Evolutionary conservation across 768 basidiomycete genomes (phyloP), one percentile per base, ranked within the genome.

Genomic region (Daedalea quercina): DNA sequence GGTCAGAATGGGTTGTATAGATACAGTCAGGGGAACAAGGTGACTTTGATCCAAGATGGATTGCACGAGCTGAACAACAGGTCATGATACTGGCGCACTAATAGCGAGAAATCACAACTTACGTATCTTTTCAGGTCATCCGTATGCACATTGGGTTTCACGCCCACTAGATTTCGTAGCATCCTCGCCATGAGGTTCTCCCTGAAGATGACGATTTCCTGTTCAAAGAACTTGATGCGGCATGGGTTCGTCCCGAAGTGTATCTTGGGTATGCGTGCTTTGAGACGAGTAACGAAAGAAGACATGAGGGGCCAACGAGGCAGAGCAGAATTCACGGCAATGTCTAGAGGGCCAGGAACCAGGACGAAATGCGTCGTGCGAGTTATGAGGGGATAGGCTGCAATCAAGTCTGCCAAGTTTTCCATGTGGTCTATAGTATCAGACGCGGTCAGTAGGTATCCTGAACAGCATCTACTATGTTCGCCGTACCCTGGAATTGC

Each of bases 31-130:
- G 0, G 96, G 96, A 13, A 82, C 82, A n/a, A 99, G 78, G 71
- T 98, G 94, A 34, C 87, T 84, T 69, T 99, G 96, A 65, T 99
- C 96, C 33, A 98, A 72, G 35, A 99, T 84, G 0, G 94, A 88
- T 71, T 96, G 94, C n/a, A 96, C 94, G 51, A 96, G 80, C 94
- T 97, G 59, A 8, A 19, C 9, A 34, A 20, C 19, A 47, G n/a
- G n/a, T n/a, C n/a, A n/a, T n/a, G n/a, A n/a, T n/a, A n/a, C n/a
- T n/a, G n/a, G n/a, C n/a, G n/a, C n/a, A n/a, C n/a, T n/a, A n/a
- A n/a, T n/a, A n/a, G n/a, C n/a, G n/a, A n/a, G n/a, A n/a, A n/a
- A n/a, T n/a, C n/a, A 31, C 28, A n/a, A 33, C 90, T 63, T 65
- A 95, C 94, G 71, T 86, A 94, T 74, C 88, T 79, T 69, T 92